Conservation (phyloP, 305 asterid genomes). For the Caryopteris hybrid region DNA sequence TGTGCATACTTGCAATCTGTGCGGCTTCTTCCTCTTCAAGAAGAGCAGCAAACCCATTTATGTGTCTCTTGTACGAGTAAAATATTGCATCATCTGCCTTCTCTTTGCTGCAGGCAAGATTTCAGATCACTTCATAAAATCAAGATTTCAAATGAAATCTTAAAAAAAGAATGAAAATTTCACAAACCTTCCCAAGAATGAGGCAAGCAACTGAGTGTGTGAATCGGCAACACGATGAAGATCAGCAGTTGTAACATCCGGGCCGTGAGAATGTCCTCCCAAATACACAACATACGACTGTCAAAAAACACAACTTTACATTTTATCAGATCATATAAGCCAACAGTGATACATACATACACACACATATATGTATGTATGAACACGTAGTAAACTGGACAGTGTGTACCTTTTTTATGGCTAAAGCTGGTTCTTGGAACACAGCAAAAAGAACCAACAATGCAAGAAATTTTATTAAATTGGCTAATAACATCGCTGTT, state of each 20-base stretch:
- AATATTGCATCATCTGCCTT: slow-evolving; percentile 55
- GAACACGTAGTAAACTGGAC: too few relatives aligned
- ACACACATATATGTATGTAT: too few relatives aligned
- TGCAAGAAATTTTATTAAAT: slow-evolving; percentile 1
- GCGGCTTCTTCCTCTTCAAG: slow-evolving; percentile 70
- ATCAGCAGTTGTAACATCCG: slow-evolving; percentile 33
- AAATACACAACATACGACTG: slow-evolving; percentile 74
- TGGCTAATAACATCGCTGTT: slow-evolving; percentile 26
- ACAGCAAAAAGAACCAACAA: slow-evolving; percentile 28
- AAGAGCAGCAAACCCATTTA: slow-evolving; percentile 75
- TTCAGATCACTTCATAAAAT: too few relatives aligned
- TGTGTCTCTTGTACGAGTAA: slow-evolving; percentile 52
- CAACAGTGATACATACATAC: too few relatives aligned
- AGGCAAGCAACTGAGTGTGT: slow-evolving; percentile 52
- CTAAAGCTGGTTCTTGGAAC: slow-evolving; percentile 38
- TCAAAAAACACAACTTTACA: not conserved
- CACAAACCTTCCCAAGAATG: slow-evolving; percentile 56
- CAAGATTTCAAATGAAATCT: too few relatives aligned
- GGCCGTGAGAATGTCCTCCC: slow-evolving; percentile 78
- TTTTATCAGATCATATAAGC: too few relatives aligned
- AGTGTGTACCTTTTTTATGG: slow-evolving; percentile 42
- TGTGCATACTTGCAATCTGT: slow-evolving; percentile 38
- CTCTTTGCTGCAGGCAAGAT: slow-evolving; percentile 34
- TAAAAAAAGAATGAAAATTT: too few relatives aligned
- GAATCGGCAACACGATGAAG: slow-evolving; percentile 37